Evolutionary conservation across 2,329 filamentous ascomycete species (phyloP), one percentile per base, ranked within the genome.

Genomic region (Calcarisporium arbuscula): DNA sequence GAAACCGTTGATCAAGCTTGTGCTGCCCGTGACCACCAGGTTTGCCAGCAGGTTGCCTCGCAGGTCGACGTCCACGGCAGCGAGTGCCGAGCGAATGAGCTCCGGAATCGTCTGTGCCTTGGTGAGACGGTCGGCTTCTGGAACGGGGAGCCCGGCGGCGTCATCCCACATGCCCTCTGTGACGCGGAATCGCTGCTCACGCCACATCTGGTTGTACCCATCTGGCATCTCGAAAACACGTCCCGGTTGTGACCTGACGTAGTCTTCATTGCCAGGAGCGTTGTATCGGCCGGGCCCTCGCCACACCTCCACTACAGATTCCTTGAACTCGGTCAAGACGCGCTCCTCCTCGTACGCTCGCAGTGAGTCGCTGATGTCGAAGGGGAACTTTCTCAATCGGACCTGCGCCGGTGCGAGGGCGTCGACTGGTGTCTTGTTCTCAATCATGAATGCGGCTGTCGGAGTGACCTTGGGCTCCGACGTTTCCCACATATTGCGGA

Each of bases 221-320:
- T 96, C 87, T 8, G 92, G 92, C 75, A 98, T 92, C 67, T 98
- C 92, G 52, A 95, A 98, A 9, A 92, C 84, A 34, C 87, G 82
- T 26, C 86, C 85, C 1, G 87, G 85, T 44, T 80, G 78, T 28
- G 65, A 71, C 56, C 76, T 81, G 38, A 81, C 80, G 30, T 78
- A 70, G 27, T 95, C 89, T 54, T 92, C 79, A 55, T 90, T 94
- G 23, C 80, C 78, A 16, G 64, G 74, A 46, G 59, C 62, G 27
- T 60, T 58, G 50, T 87, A 78, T 41, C 79, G 74, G 39, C 81
- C 81, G 0, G 85, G 85, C 1, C 86, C 86, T 18, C 79, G 77
- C 90, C 92, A 98, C 11, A 90, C 80, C 62, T 95, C 88, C 19
- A 96, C 88, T 12, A 95, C 87, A 14, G 85, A 94, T 64, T 98